These are phyloP conservation scores for Fusarium solani-melongenae DNA, from an alignment of 2,329 filamentous ascomycete species.

Conservation along the genomic window DNA sequence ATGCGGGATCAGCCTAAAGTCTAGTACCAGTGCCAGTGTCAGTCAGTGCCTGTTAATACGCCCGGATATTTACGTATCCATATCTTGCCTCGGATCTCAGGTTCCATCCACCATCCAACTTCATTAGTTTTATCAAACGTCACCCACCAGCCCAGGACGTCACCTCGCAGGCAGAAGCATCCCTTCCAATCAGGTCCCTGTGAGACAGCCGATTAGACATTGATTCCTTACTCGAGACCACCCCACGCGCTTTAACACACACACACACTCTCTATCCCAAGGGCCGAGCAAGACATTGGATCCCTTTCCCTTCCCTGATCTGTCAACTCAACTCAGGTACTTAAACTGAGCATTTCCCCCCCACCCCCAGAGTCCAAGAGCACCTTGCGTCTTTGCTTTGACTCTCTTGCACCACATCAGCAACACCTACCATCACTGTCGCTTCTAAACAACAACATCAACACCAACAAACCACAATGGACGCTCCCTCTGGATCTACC, in stretches of 20 bases:
- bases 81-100: conserved; percentile 4
- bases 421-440: conserved; percentile 12
- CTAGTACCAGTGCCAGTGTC: no score
- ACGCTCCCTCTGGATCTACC: conserved; percentile 49
- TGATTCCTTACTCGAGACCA: not conserved
- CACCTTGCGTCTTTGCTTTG: not conserved
- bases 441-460: not conserved
- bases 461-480: conserved; percentile 36
- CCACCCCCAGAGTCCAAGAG: not conserved
- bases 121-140: conserved; percentile 13
- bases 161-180: conserved; percentile 26
- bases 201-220: conserved; percentile 18
- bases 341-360: not conserved
- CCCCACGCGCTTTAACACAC: not conserved
- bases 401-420: conserved; percentile 8
- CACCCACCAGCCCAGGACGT: conserved; percentile 26
- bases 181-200: not conserved
- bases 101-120: conserved; percentile 1
- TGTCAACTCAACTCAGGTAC: not conserved
- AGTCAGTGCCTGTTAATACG: not conserved
- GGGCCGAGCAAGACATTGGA: conserved; percentile 5
- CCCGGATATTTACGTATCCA: not conserved
- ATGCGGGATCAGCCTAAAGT: conserved; percentile 30
- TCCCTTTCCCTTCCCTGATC: conserved; percentile 6
- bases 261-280: not conserved